Percentiles rank a stretch among this genome's conserved stretches.
phyloP scores from a whole-genome alignment of 768 basidiomycete genomes.

The Boletus vermiculosoides region DNA sequence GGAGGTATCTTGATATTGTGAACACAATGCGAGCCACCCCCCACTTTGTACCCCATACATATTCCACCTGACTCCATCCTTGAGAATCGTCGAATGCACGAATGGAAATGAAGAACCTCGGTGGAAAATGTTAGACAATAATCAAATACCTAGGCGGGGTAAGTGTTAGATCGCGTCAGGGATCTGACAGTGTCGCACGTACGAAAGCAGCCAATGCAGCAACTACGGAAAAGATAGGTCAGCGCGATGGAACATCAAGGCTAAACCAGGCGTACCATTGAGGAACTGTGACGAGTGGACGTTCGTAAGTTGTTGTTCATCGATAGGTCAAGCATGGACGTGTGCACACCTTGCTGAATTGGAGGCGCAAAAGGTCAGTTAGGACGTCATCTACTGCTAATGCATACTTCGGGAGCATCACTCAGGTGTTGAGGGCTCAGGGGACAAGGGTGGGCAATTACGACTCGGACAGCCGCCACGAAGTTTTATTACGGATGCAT shows the following conservation, averaged over 20 bases:
- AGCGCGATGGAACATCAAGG: neutral
- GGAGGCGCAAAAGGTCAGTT: conserved; percentile 17
- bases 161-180: neutral
- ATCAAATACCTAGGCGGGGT: neutral
- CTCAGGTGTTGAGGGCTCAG: neutral
- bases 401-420: conserved; percentile 8
- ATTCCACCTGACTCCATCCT: neutral
- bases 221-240: neutral
- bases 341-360: conserved; percentile 21
- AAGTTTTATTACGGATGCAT: conserved; percentile 4
- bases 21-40: neutral
- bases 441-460: too few species aligned
- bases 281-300: conserved; percentile 8
- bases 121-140: neutral
- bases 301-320: neutral
- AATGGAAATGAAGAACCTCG: neutral
- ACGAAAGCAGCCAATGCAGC: neutral
- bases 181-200: neutral
- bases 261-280: conserved; percentile 9
- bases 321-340: neutral
- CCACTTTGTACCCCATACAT: neutral
- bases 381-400: neutral
- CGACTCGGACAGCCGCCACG: neutral
- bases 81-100: neutral
- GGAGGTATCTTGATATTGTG: neutral